Evolutionary conservation across 2,329 filamentous ascomycete genomes (phyloP), one percentile per base, ranked within the genome.

Genomic region (Xylaria digitata): DNA sequence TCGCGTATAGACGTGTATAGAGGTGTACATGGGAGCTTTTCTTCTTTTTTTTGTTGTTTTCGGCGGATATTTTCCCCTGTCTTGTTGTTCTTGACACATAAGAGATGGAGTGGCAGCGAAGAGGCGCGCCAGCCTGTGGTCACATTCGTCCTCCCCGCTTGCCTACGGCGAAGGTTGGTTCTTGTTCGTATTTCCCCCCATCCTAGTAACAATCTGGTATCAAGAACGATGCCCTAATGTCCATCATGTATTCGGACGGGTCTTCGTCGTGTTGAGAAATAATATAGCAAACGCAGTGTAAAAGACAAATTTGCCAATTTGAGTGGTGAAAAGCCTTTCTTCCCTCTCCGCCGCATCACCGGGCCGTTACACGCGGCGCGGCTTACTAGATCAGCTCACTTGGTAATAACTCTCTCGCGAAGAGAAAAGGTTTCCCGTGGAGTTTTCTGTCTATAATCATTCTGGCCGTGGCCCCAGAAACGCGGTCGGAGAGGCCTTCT

Each of bases 61-160:
- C 45, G 53, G 49, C 53, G 61, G 45, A 17, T 43, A 21, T 65
- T 69, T 67, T 54, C 54, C 54, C 57, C 67, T 66, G 60, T 66
- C 55, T 58, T 63, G 55, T 61, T 66, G 59, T 64, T 56, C 43
- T 73, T 72, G 73, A 53, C 63, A 77, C 72, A 77, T 76, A 76
- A 65, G 70, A 76, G 70, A 75, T 73, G 69, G 71, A 68, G 67
- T 73, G 75, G 75, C 73, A 72, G 75, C 76, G 73, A 75, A 76
- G 75, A 74, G 71, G 75, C 74, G 74, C 72, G 71, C 75, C 75
- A 76, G 71, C 75, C 75, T 73, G 75, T 76, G 75, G 75, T 75
- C 63, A 63, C 56, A 65, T 69, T 71, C 61, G 67, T 72, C 73
- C 72, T 75, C 70, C 72, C 68, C 73, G 72, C 72, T 65, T 70